Evolutionary conservation across 129 eudicot genomes (phyloP).

Genomic region (Arctium minus): DNA sequence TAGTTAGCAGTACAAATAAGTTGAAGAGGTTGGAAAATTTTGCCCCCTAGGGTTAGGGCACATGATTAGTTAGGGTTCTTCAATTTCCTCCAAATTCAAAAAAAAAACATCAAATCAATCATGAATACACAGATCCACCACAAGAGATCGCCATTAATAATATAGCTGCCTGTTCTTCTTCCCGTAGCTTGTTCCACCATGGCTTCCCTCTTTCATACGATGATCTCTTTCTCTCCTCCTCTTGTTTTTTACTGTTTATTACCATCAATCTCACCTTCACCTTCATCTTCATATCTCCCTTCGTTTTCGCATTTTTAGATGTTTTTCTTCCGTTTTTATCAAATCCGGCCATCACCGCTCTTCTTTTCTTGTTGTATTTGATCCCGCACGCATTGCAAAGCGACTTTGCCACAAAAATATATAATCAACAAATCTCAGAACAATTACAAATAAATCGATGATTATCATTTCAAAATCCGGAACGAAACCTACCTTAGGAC

Average conservation of each 20-base stretch:
- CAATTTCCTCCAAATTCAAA: constrained; percentile 18
- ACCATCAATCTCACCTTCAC: constrained; percentile 51
- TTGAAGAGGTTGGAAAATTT: not conserved
- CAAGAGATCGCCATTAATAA: constrained; percentile 76
- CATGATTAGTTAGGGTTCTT: constrained; percentile 26
- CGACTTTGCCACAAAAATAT: constrained; percentile 32
- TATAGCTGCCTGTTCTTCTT: constrained; percentile 74
- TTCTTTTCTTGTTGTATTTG: constrained; percentile 66
- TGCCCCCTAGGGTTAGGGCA: not conserved
- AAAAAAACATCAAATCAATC: not conserved
- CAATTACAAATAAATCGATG: not conserved
- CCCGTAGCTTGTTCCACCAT: constrained; percentile 49
- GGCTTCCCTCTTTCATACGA: constrained; percentile 37
- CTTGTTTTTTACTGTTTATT: constrained; percentile 4
- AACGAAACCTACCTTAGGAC: constrained; percentile 54
- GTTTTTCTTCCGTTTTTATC: constrained; percentile 25
- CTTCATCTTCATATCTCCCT: constrained; percentile 18
- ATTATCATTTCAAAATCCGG: not conserved
- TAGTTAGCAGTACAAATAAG: constrained; percentile 11
- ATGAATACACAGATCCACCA: constrained; percentile 51
- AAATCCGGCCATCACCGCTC: constrained; percentile 45
- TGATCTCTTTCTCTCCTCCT: constrained; percentile 19
- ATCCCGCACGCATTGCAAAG: constrained; percentile 83
- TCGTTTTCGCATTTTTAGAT: constrained; percentile 11
- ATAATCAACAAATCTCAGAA: not conserved